A percentile compares a stretch with the other conserved stretches of the same genome.
phyloP scores from a whole-genome alignment of 2,329 filamentous ascomycete genomes.

The Fusarium sp. region DNA sequence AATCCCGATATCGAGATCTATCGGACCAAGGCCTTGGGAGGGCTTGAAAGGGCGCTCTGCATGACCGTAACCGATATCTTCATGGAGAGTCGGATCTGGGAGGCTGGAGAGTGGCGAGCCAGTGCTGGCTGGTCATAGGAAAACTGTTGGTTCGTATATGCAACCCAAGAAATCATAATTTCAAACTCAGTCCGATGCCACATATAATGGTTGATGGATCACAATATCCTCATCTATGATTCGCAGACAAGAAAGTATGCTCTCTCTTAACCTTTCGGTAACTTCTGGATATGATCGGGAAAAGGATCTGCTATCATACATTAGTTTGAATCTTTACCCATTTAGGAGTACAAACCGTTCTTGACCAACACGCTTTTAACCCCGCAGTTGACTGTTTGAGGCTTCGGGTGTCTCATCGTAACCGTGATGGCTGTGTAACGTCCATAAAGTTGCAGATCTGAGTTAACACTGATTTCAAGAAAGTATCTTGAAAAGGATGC shows the following conservation, averaged over 20 bases:
- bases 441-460: background rate
- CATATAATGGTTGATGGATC: background rate
- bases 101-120: background rate
- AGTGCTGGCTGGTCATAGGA: too few relatives aligned
- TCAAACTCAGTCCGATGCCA: background rate
- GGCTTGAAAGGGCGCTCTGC: background rate
- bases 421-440: background rate
- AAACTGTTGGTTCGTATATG: background rate
- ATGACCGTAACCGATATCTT: too few relatives aligned
- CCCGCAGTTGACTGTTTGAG: background rate
- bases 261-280: background rate
- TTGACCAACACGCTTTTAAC: background rate
- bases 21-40: background rate
- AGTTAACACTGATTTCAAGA: background rate
- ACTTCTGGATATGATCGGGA: background rate
- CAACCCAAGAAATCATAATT: background rate
- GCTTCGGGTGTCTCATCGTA: background rate
- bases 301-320: background rate
- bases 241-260: too few relatives aligned
- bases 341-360: background rate
- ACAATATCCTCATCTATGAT: background rate
- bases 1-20: background rate
- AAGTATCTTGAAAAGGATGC: background rate
- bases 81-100: too few relatives aligned
- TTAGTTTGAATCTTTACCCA: background rate